Base-by-base conservation (phyloP, 257 asterid species). In the Penstemon eatonii region DNA sequence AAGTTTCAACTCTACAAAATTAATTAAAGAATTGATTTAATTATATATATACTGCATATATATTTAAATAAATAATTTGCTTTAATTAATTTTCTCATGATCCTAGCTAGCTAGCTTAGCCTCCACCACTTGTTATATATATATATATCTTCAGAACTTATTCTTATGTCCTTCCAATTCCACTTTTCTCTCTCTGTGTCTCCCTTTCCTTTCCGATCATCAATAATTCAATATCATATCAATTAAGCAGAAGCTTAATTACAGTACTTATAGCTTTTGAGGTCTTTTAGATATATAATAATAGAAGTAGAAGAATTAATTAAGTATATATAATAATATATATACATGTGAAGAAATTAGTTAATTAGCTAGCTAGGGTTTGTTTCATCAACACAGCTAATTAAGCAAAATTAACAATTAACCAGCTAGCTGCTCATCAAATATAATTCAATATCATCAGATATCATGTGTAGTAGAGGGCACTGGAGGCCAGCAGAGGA, bases 401-500 rank as follows among this genome's bases (percentile, higher is more conserved):
- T 8, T 45, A 3, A 12, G 2, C 0, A 7, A 2, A 25, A 25
- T 25, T n/a, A n/a, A n/a, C n/a, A 25, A 25, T 25, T 25, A 25
- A 25, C 25, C 25, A n/a, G n/a, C n/a, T n/a, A n/a, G n/a, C 18
- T 25, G 33, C 8, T 46, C 8, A 6, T 33, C 13, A 39, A n/a
- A n/a, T n/a, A 42, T 3, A 6, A 11, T 25, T 25, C 62, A 44
- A 18, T 4, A 7, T n/a, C 11, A 1, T 5, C 7, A 53, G 64
- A 0, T 13, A 56, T 57, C 51, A 78, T 83, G 89, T 81, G 96
- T 61, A 88, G 92, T 69, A 85, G 98, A 85, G 96, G 97, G 44
- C 98, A 92, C 65, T 92, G 98, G 98, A 86, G 96, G 82, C 98
- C 97, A 4, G 85, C 88, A 6, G 97, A 92, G 75, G 98, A 92